Evolutionary conservation across 2,329 filamentous ascomycete genomes (phyloP).

Genomic region (Hypoxylon sp.): DNA sequence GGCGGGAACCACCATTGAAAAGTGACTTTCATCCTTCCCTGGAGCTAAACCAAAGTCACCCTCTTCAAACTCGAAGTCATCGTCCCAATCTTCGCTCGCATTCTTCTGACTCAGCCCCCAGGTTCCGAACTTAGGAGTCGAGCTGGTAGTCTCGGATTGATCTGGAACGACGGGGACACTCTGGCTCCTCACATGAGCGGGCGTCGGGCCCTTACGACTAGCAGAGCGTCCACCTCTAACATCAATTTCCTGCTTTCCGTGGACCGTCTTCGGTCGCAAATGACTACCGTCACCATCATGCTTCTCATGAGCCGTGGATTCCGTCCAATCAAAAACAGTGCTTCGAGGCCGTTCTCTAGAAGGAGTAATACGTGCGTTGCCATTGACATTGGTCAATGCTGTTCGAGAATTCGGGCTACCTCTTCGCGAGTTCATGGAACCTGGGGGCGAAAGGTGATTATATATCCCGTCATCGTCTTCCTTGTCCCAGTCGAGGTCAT

Average conservation of each 20-base stretch:
- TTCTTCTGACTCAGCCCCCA: conserved; percentile 86
- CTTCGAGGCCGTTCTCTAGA: conserved; percentile 68
- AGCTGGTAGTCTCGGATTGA: conserved; percentile 66
- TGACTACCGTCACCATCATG: conserved; percentile 68
- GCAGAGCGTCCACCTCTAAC: conserved; percentile 76
- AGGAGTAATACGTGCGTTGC: conserved; percentile 57
- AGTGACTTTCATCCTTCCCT: conserved; percentile 55
- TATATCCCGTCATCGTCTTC: conserved; percentile 67
- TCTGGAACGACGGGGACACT: conserved; percentile 83
- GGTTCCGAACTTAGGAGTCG: conserved; percentile 80
- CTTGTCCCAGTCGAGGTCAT: conserved; percentile 74
- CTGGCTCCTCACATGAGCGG: conserved; percentile 81
- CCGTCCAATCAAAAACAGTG: conserved; percentile 84
- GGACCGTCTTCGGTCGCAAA: conserved; percentile 79
- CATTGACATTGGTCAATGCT: conserved; percentile 67
- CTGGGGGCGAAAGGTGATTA: conserved; percentile 71
- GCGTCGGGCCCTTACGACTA: conserved; percentile 76
- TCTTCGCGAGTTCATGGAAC: conserved; percentile 66
- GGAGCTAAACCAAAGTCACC: conserved; percentile 56
- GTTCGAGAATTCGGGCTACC: conserved; percentile 67
- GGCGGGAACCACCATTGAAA: conserved; percentile 78
- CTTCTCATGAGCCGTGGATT: conserved; percentile 73
- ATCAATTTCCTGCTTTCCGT: conserved; percentile 80
- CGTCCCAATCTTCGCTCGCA: conserved; percentile 89
- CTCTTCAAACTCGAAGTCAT: conserved; percentile 82